Conservation (phyloP, 106 monocot genomes). For the Phalaenopsis equestris region DNA sequence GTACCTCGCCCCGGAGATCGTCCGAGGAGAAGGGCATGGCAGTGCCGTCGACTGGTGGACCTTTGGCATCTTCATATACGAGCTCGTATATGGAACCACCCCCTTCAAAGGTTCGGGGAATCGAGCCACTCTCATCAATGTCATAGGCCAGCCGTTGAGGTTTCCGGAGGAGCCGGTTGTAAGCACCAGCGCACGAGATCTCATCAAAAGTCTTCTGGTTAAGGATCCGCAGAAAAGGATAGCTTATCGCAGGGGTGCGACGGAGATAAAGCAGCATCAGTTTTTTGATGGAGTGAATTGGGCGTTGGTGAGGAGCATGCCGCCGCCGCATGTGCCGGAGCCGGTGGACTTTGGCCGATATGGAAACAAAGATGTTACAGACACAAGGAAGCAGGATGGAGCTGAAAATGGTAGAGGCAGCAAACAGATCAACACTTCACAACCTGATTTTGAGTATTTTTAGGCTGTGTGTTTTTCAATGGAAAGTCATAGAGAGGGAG, state of each 20-base stretch:
- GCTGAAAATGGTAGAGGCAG: no score
- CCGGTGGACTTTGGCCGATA: constrained; percentile 1
- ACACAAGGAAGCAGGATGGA: no score
- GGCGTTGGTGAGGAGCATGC: constrained; percentile 36
- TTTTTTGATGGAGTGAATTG: constrained; percentile 51
- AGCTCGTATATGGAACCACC: constrained; percentile 34
- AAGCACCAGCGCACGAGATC: constrained; percentile 24
- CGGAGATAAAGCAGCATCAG: constrained; percentile 43
- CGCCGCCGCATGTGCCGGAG: constrained; percentile 28
- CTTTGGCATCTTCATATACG: constrained; percentile 42
- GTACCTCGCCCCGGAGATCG: constrained; percentile 46
- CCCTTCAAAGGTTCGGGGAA: constrained; percentile 45
- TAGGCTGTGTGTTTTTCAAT: no score
- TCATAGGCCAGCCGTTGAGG: constrained; percentile 31
- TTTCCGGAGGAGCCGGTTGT: constrained; percentile 28
- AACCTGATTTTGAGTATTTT: no score
- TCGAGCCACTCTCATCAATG: constrained; percentile 34
- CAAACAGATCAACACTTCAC: no score
- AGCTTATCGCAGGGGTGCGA: constrained; percentile 28
- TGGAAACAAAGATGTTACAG: no score
- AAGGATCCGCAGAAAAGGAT: constrained; percentile 37
- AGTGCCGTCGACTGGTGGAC: constrained; percentile 62
- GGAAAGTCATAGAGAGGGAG: no score
- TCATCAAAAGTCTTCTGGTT: constrained; percentile 26
- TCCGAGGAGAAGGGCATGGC: constrained; percentile 43